Evolutionary conservation across 2,329 filamentous ascomycete genomes (phyloP).

Genomic region (Aulographum hederae): DNA sequence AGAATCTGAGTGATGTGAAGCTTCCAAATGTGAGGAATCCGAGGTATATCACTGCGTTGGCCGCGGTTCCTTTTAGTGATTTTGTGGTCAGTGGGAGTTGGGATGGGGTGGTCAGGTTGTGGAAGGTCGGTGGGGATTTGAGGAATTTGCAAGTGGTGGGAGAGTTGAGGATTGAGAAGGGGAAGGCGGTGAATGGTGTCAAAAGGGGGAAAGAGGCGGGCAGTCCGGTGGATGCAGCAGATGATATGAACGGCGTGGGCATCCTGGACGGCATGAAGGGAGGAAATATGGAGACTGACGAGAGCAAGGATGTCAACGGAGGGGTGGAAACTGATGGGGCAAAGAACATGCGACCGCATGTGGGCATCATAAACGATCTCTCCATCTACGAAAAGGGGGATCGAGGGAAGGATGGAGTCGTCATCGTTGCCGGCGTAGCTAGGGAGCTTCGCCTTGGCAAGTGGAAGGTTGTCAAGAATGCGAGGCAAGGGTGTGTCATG

Average conservation of each 20-base stretch:
- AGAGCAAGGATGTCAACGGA: no score
- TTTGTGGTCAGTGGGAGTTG: constrained; percentile 82
- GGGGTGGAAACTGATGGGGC: neutral
- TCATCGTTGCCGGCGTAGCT: constrained; percentile 69
- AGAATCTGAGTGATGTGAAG: constrained; percentile 34
- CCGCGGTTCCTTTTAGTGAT: constrained; percentile 77
- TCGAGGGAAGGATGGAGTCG: constrained; percentile 53
- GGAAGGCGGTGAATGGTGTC: constrained; percentile 4
- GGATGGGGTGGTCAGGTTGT: constrained; percentile 76
- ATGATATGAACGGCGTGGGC: constrained; percentile 5
- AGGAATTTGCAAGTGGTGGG: constrained; percentile 57
- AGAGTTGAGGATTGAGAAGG: constrained; percentile 32
- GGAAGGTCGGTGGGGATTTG: constrained; percentile 73
- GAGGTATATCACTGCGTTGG: constrained; percentile 78
- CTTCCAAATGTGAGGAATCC: neutral
- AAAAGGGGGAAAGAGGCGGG: no score
- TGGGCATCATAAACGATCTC: constrained; percentile 74
- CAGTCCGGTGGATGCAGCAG: neutral
- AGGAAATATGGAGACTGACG: constrained; percentile 6
- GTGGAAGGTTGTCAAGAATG: no score
- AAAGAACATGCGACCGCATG: no score
- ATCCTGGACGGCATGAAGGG: neutral
- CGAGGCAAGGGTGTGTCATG: no score
- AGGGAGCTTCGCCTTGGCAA: constrained; percentile 73
- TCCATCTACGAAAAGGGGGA: constrained; percentile 73